These are phyloP conservation scores for Helenozyma rhizophorensis DNA, from an alignment of 805 yeast species.

Conservation along the genomic window DNA sequence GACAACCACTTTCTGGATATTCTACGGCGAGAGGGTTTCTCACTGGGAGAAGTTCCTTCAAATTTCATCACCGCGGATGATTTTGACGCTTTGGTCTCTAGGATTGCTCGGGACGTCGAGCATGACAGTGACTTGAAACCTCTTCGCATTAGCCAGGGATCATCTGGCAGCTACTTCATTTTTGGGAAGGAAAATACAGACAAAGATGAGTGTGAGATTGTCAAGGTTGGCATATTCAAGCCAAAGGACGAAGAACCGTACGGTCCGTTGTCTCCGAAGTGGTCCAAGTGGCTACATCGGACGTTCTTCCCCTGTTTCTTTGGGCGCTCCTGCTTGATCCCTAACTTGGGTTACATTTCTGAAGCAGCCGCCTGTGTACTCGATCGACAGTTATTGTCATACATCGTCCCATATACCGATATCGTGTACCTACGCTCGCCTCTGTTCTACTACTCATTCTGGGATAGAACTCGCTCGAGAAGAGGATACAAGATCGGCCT, in stretches of 20 bases:
- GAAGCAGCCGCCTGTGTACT: constrained; percentile 69
- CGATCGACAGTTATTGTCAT: constrained; percentile 54
- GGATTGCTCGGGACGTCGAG: constrained; percentile 45
- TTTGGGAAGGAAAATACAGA: constrained; percentile 5
- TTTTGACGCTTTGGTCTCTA: constrained; percentile 39
- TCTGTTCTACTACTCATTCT: constrained; percentile 49
- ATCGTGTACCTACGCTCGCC: constrained; percentile 47
- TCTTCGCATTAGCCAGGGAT: constrained; percentile 54
- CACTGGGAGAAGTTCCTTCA: constrained; percentile 17
- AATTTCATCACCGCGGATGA: constrained; percentile 18
- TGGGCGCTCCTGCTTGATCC: constrained; percentile 68
- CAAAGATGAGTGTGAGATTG: constrained; percentile 1
- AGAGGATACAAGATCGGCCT: constrained; percentile 53
- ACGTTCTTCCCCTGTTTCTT: constrained; percentile 74
- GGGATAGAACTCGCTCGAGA: constrained; percentile 31
- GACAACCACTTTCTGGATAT: constrained; percentile 10
- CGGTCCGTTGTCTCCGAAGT: constrained; percentile 72
- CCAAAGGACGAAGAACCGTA: constrained; percentile 82
- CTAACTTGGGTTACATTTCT: constrained; percentile 67
- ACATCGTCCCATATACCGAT: constrained; percentile 65
- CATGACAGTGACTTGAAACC: constrained; percentile 39
- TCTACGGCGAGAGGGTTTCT: constrained; percentile 10
- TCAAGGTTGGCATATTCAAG: constrained; percentile 59
- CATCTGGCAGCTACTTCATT: constrained; percentile 68
- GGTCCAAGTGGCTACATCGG: constrained; percentile 77